Evolutionary conservation across 208 protist genomes (phyloP).

Genomic region (Leishmania tarentolae): DNA sequence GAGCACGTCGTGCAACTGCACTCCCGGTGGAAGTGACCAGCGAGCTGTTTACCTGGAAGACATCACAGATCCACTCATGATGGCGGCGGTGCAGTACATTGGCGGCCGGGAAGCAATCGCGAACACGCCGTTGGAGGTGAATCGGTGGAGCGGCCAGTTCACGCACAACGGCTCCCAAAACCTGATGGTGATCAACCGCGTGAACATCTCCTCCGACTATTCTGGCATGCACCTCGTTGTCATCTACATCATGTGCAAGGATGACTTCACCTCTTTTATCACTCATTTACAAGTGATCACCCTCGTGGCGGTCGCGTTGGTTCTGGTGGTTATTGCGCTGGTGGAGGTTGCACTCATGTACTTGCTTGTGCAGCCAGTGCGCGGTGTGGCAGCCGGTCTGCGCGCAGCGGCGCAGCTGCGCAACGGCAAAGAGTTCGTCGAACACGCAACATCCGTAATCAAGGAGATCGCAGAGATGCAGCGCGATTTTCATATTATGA

Average conservation of each 20-base stretch:
- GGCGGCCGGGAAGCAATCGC: slow-evolving; percentile 27
- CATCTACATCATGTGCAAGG: slow-evolving; percentile 5
- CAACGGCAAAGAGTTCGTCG: slow-evolving; percentile 35
- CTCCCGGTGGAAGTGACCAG: background rate
- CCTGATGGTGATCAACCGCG: slow-evolving; percentile 9
- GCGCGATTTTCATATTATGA: slow-evolving; percentile 49
- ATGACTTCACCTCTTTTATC: slow-evolving; percentile 10
- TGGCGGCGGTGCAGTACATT: slow-evolving; percentile 20
- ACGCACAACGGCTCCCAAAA: background rate
- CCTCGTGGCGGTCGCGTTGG: slow-evolving; percentile 20
- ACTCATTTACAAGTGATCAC: slow-evolving; percentile 12
- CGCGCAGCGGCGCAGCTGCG: slow-evolving; percentile 40
- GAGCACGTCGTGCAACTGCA: slow-evolving; percentile 26
- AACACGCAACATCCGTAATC: slow-evolving; percentile 30
- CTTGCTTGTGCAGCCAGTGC: slow-evolving; percentile 47
- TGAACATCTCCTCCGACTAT: background rate
- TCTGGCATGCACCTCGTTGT: slow-evolving; percentile 15
- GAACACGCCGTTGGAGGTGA: background rate
- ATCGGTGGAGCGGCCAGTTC: slow-evolving; percentile 21
- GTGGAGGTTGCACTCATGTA: slow-evolving; percentile 41
- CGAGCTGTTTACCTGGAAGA: slow-evolving; percentile 20
- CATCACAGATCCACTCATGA: slow-evolving; percentile 29
- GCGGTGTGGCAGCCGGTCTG: slow-evolving; percentile 35
- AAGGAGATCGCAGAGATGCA: slow-evolving; percentile 61
- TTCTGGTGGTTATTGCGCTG: slow-evolving; percentile 29